phyloP scores from a whole-genome alignment of 768 basidiomycete species.

The Saitozyma sp. region DNA sequence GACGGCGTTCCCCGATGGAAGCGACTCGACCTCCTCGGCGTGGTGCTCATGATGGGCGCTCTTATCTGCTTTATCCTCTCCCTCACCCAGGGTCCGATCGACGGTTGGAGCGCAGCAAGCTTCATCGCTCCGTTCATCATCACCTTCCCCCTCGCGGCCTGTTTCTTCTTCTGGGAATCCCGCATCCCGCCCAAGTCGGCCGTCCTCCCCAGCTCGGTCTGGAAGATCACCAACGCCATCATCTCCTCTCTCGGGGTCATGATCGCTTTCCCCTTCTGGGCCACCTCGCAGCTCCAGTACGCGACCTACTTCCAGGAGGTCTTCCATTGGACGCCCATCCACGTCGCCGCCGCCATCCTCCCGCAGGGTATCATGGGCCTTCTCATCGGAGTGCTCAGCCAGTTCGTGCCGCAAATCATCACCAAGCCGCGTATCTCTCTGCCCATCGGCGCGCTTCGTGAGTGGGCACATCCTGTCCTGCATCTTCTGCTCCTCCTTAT shows the following conservation, averaged over 20 bases:
- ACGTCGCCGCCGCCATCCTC: constrained; percentile 41
- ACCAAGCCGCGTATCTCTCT: constrained; percentile 31
- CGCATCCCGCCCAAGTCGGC: constrained; percentile 55
- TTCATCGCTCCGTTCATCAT: constrained; percentile 59
- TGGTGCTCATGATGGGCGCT: constrained; percentile 39
- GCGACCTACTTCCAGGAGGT: constrained; percentile 38
- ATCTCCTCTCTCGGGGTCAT: constrained; percentile 23
- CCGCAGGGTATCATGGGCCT: constrained; percentile 42
- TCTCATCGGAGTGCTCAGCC: constrained; percentile 27
- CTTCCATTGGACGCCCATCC: constrained; percentile 33
- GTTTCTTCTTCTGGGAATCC: constrained; percentile 61
- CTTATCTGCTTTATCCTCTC: constrained; percentile 49
- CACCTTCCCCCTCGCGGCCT: constrained; percentile 54
- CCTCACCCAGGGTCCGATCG: constrained; percentile 56
- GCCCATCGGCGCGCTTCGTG: constrained; percentile 34
- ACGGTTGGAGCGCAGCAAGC: constrained; percentile 58
- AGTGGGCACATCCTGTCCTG: constrained; percentile 2
- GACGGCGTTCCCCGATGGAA: constrained; percentile 37
- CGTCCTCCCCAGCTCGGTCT: constrained; percentile 40
- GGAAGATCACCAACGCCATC: constrained; percentile 44
- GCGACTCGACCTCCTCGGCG: constrained; percentile 48
- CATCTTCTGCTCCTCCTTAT: too few species aligned
- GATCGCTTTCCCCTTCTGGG: constrained; percentile 42
- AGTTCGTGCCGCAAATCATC: constrained; percentile 35
- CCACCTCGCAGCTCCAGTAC: constrained; percentile 42